Evolutionary conservation across 192 early-diverging fungal genomes (phyloP), one percentile per base, ranked within the genome.

Genomic region (Tieghemiomyces parasiticus): DNA sequence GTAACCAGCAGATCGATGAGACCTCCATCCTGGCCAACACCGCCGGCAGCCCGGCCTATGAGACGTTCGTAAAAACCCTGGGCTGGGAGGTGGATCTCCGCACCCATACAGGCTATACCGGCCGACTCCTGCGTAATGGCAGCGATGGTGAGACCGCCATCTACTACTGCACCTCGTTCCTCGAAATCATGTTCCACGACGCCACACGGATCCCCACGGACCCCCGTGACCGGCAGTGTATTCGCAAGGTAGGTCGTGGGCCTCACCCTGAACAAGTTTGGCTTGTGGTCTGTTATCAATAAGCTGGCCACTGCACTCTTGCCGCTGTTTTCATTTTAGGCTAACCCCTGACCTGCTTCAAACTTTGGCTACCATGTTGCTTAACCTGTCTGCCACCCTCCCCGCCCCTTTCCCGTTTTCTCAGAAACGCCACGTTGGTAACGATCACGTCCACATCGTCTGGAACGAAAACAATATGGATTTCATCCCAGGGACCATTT

Each of bases 381-480:
- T n/a, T 46, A 10, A 46, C 22, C 19, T 14, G 1, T 12, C 19
- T 10, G 16, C 19, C 45, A 59, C 60, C n/a, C 30, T 33, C 20
- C 24, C 2, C 28, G 1, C 9, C 24, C 38, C 24, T 58, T 44
- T 35, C 16, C 38, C 47, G 10, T 33, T 16, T 19, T 24, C 50
- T 31, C 64, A 91, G 88, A 98, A 98, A 83, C 85, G 95, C 14
- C 95, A 99, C 62, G 88, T 99, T 68, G 95, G 95, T 30, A 99
- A 99, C 65, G 93, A 99, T 63, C 93, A 96, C 66, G 90, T 99
- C 8, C 95, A 99, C 62, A 91, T 99, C 50, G 77, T 99, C 12
- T 99, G 92, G 92, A 96, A 95, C 65, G 95, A 99, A 65, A 89
- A 95, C 58, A 71, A 77, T 38, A 78, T 89, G 61, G 84, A 90